Evolutionary conservation across 306 rosid species (phyloP).

Genomic region (Vigna angularis): DNA sequence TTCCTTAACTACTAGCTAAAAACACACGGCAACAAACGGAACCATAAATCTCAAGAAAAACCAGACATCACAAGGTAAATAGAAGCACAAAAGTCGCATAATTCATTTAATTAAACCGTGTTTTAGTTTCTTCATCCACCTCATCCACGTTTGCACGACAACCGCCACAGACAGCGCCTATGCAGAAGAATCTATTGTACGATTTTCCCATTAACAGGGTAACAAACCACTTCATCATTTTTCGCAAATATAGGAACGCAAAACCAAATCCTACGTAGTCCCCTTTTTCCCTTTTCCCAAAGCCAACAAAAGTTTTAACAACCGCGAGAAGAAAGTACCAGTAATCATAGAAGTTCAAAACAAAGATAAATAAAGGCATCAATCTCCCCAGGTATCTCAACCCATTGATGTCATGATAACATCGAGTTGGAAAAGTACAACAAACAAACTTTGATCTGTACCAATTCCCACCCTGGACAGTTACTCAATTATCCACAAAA

Average conservation of each 20-base stretch:
- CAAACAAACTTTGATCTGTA: slow-evolving; percentile 30
- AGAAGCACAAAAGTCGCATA: slow-evolving; percentile 25
- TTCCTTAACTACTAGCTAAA: background rate
- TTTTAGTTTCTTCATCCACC: slow-evolving; percentile 32
- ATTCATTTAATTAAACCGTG: slow-evolving; percentile 23
- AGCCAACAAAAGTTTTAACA: slow-evolving; percentile 17
- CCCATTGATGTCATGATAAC: slow-evolving; percentile 43
- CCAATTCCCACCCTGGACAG: slow-evolving; percentile 39
- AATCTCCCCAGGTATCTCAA: slow-evolving; percentile 4
- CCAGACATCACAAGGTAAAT: background rate
- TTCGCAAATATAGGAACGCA: slow-evolving; percentile 27
- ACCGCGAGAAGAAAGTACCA: slow-evolving; percentile 27
- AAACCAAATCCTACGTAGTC: slow-evolving; percentile 29
- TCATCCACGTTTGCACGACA: slow-evolving; percentile 23
- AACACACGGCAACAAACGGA: background rate
- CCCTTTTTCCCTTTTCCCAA: background rate
- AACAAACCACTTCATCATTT: slow-evolving; percentile 30
- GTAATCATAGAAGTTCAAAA: slow-evolving; percentile 33
- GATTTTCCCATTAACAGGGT: slow-evolving; percentile 13
- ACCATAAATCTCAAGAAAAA: slow-evolving; percentile 39
- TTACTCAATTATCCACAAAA: slow-evolving; percentile 24
- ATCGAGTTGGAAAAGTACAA: slow-evolving; percentile 17
- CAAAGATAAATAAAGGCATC: slow-evolving; percentile 27
- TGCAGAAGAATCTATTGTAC: slow-evolving; percentile 33
- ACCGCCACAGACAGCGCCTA: slow-evolving; percentile 13